Evolutionary conservation across 2,329 filamentous ascomycete genomes (phyloP).

Genomic region (Metarhizium robertsii): DNA sequence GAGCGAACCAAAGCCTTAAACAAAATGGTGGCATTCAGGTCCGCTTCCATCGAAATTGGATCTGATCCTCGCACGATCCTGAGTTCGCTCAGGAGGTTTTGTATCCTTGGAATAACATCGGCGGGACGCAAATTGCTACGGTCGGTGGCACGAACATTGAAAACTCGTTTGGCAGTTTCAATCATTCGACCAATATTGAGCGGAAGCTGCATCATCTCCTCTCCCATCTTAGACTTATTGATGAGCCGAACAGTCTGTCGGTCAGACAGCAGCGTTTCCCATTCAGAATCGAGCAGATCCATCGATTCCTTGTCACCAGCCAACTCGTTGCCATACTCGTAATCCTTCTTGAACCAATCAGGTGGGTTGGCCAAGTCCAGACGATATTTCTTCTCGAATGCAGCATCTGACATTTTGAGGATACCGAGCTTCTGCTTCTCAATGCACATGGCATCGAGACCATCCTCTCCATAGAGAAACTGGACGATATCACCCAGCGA

Average conservation of each 20-base stretch:
- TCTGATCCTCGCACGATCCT: constrained; percentile 82
- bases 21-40: constrained; percentile 77
- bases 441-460: constrained; percentile 85
- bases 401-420: constrained; percentile 67
- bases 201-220: constrained; percentile 82
- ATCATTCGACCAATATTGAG: constrained; percentile 89
- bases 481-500: constrained; percentile 94
- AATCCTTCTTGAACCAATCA: constrained; percentile 51
- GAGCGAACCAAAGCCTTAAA: constrained; percentile 91
- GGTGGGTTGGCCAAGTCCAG: constrained; percentile 56
- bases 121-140: constrained; percentile 84
- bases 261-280: constrained; percentile 66
- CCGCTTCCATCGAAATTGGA: constrained; percentile 72
- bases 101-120: constrained; percentile 75
- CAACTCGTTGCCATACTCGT: constrained; percentile 77
- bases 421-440: constrained; percentile 88
- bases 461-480: constrained; percentile 96
- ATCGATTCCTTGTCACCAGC: constrained; percentile 83
- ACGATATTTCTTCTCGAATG: constrained; percentile 74
- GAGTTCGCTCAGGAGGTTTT: constrained; percentile 64
- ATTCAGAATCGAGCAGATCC: constrained; percentile 79
- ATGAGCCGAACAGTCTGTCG: constrained; percentile 65
- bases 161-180: constrained; percentile 79
- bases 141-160: constrained; percentile 77
- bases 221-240: constrained; percentile 59